phyloP scores from a whole-genome alignment of 192 early-diverging fungal species.

The Gryganskiella cystojenkinii region DNA sequence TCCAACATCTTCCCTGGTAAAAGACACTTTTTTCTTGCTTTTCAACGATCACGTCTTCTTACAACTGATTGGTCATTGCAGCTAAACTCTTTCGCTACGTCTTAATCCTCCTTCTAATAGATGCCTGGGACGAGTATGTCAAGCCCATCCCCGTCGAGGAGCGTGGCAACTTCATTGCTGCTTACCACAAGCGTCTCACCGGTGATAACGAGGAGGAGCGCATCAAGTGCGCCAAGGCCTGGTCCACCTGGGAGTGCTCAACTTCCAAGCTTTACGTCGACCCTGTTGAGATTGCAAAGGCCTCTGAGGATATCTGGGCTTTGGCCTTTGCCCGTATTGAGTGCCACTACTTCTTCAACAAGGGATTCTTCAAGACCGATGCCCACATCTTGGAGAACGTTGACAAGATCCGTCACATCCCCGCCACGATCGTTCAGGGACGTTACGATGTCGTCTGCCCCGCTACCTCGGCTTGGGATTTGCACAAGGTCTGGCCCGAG shows the following conservation, averaged over 20 bases:
- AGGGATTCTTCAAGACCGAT: slow-evolving; percentile 74
- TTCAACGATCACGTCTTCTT: neutral
- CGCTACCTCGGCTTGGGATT: slow-evolving; percentile 47
- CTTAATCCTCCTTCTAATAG: slow-evolving; percentile 21
- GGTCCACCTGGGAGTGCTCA: slow-evolving; percentile 65
- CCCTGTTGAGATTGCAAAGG: slow-evolving; percentile 65
- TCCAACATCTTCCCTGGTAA: slow-evolving; percentile 70
- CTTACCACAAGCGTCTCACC: slow-evolving; percentile 75
- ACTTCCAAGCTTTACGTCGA: slow-evolving; percentile 66
- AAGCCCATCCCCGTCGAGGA: slow-evolving; percentile 69
- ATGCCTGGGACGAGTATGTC: slow-evolving; percentile 68
- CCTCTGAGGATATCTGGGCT: slow-evolving; percentile 67
- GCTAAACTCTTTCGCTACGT: no score
- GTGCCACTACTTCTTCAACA: slow-evolving; percentile 74
- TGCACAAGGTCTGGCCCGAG: slow-evolving; percentile 69
- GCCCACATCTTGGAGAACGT: slow-evolving; percentile 71
- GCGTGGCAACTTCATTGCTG: slow-evolving; percentile 67
- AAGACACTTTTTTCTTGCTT: slow-evolving; percentile 18
- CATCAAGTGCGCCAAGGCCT: slow-evolving; percentile 64
- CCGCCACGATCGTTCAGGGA: slow-evolving; percentile 69
- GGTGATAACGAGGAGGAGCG: slow-evolving; percentile 59
- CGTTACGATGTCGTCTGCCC: slow-evolving; percentile 49
- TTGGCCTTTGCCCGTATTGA: slow-evolving; percentile 79
- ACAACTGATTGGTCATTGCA: no score
- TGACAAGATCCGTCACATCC: slow-evolving; percentile 73